Evolutionary conservation across 2,329 filamentous ascomycete genomes (phyloP).

Genomic region (Dendrostoma leiphaemia): DNA sequence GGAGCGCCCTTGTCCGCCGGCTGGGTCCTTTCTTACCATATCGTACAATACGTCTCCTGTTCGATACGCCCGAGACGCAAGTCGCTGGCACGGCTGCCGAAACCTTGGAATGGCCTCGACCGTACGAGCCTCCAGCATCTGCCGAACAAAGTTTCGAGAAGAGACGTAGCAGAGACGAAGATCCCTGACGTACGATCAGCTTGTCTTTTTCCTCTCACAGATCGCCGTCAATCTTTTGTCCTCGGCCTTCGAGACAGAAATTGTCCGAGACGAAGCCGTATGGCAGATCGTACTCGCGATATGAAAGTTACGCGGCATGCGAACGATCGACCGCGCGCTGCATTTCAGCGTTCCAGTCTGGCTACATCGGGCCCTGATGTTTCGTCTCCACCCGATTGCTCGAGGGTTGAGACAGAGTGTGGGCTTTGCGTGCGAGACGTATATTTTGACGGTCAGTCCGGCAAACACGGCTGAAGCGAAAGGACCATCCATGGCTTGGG

Average conservation of each 20-base stretch:
- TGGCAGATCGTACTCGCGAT: too few relatives aligned
- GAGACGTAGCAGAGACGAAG: too few relatives aligned
- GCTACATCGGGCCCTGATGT: neutral
- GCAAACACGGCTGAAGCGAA: neutral
- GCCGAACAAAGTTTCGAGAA: too few relatives aligned
- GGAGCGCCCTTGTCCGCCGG: constrained; percentile 1
- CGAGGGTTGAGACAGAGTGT: neutral
- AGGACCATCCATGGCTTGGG: neutral
- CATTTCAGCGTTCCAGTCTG: neutral
- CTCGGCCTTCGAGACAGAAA: neutral
- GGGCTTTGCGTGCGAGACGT: neutral
- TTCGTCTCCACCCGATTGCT: neutral
- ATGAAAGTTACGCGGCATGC: neutral
- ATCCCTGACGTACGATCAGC: too few relatives aligned
- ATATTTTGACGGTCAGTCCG: neutral
- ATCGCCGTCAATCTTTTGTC: neutral
- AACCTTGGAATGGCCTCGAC: constrained; percentile 4
- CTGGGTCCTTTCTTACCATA: neutral
- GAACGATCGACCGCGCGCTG: neutral
- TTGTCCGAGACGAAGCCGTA: too few relatives aligned
- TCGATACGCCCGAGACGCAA: neutral
- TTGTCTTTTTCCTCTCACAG: neutral
- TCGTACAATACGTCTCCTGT: neutral
- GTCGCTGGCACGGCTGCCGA: constrained; percentile 6
- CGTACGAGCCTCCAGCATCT: neutral